Evolutionary conservation across 306 rosid genomes (phyloP), one percentile per base, ranked within the genome.

Genomic region (Corylus americana): DNA sequence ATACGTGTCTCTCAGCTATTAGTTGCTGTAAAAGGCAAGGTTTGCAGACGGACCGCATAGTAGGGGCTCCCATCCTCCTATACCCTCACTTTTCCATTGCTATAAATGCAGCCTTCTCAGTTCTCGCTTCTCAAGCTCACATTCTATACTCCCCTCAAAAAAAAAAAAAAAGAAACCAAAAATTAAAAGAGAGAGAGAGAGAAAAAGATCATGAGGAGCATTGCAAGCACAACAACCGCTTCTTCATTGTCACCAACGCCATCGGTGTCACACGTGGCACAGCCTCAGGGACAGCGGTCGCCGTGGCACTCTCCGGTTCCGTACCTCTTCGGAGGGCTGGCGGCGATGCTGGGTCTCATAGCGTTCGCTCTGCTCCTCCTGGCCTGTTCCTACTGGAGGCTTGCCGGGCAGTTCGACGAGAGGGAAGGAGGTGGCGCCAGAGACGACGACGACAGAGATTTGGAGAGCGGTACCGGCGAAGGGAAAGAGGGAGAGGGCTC

Each of bases 271-370:
- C 80, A 47, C 68, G 53, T 6, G 51, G 77, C 11, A 13, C 86
- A 47, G 68, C 77, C 57, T 0, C 31, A 11, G 20, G 17, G 61
- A 18, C 86, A 73, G 66, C 57, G 70, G 18, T 87, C 91, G 0
- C 87, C 96, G 1, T 93, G 99, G 98, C 98, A 91, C 88, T 95
- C 97, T 39, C 98, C 98, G 10, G 83, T 95, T 55, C 99, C 97
- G 2, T 95, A 91, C 80, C 88, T 95, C 5, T 91, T 93, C 47
- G 99, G 99, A 42, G 97, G 99, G 6, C 83, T 95, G 0, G 96
- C 94, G 0, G 96, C 97, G 39, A 95, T 93, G 99, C 67, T 93
- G 22, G 92, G 96, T 35, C 83, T 95, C 18, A 86, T 95, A 69
- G 92, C 91, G 0, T 90, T 90, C 18, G 98, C 99, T 10, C 89